These are phyloP conservation scores for Pisolithus marmoratus DNA, from an alignment of 768 basidiomycete genomes.

Conservation along the genomic window DNA sequence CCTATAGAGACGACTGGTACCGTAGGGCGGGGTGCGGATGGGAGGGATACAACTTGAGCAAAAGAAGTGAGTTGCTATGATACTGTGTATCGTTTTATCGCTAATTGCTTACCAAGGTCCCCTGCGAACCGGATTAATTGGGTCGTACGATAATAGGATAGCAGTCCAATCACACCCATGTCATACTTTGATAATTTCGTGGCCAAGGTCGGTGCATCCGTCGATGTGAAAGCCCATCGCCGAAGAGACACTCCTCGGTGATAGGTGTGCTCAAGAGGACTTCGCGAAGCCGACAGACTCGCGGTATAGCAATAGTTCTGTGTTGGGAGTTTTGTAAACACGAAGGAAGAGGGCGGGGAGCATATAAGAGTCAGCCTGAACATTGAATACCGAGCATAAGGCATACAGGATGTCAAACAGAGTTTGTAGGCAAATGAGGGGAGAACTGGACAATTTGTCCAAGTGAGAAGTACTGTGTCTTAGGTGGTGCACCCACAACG, in stretches of 20 bases:
- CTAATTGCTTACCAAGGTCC: constrained; percentile 36
- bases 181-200: constrained; percentile 52
- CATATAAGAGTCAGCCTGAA: no score
- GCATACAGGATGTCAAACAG: no score
- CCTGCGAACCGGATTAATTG: constrained; percentile 62
- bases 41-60: constrained; percentile 39
- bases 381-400: no score
- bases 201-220: constrained; percentile 7
- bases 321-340: no score
- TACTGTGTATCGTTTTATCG: background rate
- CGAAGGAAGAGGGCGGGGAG: no score
- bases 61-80: background rate
- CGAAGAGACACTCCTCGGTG: constrained; percentile 12
- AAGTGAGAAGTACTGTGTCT: no score
- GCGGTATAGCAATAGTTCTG: no score
- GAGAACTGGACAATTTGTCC: no score
- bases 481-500: no score
- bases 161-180: constrained; percentile 57
- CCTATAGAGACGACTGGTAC: constrained; percentile 59
- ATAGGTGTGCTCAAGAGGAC: constrained; percentile 2
- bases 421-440: no score
- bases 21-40: constrained; percentile 36
- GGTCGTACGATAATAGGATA: constrained; percentile 73
- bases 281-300: constrained; percentile 7
- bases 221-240: background rate